Evolutionary conservation across 805 yeast genomes (phyloP), one percentile per base, ranked within the genome.

Genomic region (Naumovozyma castellii): DNA sequence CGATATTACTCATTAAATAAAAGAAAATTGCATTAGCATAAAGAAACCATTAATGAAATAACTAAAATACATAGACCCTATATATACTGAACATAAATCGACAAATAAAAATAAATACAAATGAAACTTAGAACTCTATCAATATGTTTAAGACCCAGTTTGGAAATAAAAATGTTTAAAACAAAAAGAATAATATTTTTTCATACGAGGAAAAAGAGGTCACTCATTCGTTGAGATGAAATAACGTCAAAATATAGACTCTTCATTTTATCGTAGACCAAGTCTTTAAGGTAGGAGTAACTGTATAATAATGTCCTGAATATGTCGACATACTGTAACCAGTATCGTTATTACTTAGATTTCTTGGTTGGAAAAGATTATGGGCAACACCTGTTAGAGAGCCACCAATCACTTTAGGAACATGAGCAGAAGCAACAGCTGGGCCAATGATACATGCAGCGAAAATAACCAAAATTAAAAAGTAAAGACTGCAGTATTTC

Each of bases 301-400:
- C 56, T 36, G 75, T 71, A 62, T 67, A 71, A 52, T 57, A 66
- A 44, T 45, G 65, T 44, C 52, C 56, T 34, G 41, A 43, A 16
- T 50, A 50, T 34, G 66, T 62, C 9, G 69, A 54, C 50, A 64
- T 52, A 20, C 46, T 43, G 38, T 49, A 47, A 60, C 87, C 85
- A 47, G 97, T 90, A 62, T 88, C 97, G 59, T 88, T 84, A 67
- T 85, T 79, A 54, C 69, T 64, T 56, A 73, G 75, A 49, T 78
- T 76, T 69, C 86, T 83, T 65, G 96, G 97, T 69, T 90, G 98
- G 72, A 90, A 74, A 47, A 90, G 64, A 61, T 95, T 95, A 28
- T 68, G 56, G 51, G 69, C 65, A 18, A 65, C 62, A 53, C 72
- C 71, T 17, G 69, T 63, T 32, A 56, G 38, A 10, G 44, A 29